Evolutionary conservation across 2,329 filamentous ascomycete genomes (phyloP).

Genomic region (Ophiostoma montium): DNA sequence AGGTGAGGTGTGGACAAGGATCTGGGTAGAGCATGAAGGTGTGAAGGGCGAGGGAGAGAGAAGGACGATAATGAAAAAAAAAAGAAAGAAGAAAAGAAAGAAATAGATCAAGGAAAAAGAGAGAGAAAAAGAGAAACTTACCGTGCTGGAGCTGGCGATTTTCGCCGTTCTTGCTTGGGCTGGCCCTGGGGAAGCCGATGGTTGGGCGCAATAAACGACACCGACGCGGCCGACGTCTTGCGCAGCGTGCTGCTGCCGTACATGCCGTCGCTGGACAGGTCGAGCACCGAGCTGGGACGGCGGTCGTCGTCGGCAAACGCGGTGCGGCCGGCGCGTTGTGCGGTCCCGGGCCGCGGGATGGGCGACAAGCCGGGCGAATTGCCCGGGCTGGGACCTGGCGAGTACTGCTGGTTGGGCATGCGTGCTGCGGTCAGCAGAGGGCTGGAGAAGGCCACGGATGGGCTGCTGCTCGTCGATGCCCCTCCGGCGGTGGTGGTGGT

Average conservation of each 20-base stretch:
- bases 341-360: not conserved
- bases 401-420: not conserved
- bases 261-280: conserved; percentile 21
- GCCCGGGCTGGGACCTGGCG: not conserved
- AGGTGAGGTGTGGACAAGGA: not conserved
- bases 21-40: not conserved
- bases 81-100: not conserved
- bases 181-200: conserved; percentile 35
- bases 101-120: not conserved
- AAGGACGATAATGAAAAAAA: not conserved
- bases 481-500: not conserved
- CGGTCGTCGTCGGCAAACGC: not conserved
- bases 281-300: conserved; percentile 15
- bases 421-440: not conserved
- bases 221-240: conserved; percentile 33
- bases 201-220: conserved; percentile 30
- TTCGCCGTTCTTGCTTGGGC: conserved; percentile 29
- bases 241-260: conserved; percentile 22
- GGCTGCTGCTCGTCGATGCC: conserved; percentile 1
- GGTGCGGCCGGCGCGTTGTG: not conserved
- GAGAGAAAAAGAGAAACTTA: conserved; percentile 15
- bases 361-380: not conserved
- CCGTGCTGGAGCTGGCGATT: conserved; percentile 35
- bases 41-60: no score
- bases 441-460: not conserved